phyloP scores from a whole-genome alignment of 768 basidiomycete species.

The Lactarius evosmus region DNA sequence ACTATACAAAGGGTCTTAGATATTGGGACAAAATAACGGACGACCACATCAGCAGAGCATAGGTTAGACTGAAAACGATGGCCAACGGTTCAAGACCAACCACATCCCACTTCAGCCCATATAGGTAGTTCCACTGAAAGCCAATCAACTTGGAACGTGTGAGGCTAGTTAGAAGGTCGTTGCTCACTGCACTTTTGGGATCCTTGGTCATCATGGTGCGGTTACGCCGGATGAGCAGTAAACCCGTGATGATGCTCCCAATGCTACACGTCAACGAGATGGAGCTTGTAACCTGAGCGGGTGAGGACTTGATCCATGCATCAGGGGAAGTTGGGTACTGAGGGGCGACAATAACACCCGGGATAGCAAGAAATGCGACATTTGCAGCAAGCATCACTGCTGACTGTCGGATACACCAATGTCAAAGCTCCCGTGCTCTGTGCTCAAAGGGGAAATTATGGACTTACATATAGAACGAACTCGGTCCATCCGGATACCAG shows the following conservation, averaged over 20 bases:
- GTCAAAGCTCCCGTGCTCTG: neutral
- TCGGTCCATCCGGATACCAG: constrained; percentile 20
- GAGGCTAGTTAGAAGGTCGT: constrained; percentile 19
- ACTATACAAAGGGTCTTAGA: neutral
- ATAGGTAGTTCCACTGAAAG: constrained; percentile 31
- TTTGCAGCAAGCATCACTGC: constrained; percentile 38
- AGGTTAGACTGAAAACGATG: constrained; percentile 52
- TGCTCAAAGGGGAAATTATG: neutral
- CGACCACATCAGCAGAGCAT: constrained; percentile 59
- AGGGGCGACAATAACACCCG: constrained; percentile 30
- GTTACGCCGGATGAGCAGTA: constrained; percentile 47
- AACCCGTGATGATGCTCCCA: constrained; percentile 47
- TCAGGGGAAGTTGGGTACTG: neutral
- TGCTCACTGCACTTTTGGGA: constrained; percentile 26
- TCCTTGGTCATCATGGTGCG: constrained; percentile 39
- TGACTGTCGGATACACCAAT: constrained; percentile 26
- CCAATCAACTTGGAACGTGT: neutral
- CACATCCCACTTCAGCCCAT: constrained; percentile 29
- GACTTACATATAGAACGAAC: constrained; percentile 21
- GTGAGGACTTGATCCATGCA: constrained; percentile 34
- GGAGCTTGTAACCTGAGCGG: constrained; percentile 50
- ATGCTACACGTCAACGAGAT: constrained; percentile 47
- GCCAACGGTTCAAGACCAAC: constrained; percentile 51
- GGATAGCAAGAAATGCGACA: constrained; percentile 38
- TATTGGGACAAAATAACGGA: constrained; percentile 34